Evolutionary conservation across 192 early-diverging fungal genomes (phyloP).

Genomic region (Coemansia sp.): DNA sequence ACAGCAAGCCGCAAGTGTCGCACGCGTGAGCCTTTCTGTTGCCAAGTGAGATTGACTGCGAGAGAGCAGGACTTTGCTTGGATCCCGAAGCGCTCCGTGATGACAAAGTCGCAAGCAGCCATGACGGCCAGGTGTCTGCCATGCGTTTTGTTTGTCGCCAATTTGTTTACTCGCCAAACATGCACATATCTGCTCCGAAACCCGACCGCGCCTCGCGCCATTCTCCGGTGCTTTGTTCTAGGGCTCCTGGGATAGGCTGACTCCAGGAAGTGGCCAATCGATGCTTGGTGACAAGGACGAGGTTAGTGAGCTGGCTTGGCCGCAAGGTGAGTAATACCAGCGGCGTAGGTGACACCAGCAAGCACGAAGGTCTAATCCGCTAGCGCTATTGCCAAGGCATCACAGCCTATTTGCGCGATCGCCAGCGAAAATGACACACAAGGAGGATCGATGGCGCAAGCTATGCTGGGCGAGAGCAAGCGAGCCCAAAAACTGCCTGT

Average conservation of each 20-base stretch:
- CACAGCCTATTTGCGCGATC: neutral
- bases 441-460: neutral
- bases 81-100: neutral
- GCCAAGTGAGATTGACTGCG: neutral
- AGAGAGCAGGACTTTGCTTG: neutral
- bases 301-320: slow-evolving; percentile 4
- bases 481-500: neutral
- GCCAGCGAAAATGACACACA: neutral
- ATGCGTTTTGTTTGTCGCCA: slow-evolving; percentile 1
- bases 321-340: neutral
- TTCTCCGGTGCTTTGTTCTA: neutral
- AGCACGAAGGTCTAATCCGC: neutral
- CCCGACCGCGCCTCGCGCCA: neutral
- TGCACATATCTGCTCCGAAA: neutral
- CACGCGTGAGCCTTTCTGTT: neutral
- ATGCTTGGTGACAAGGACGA: neutral
- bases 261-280: neutral
- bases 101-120: neutral
- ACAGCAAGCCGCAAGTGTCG: neutral
- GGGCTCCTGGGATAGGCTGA: neutral
- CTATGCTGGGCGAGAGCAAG: neutral
- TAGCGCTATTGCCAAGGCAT: neutral
- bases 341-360: neutral
- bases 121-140: neutral
- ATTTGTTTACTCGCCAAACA: neutral